Conservation (phyloP, 1,284 basidiomycete species). For the Tilletia setariae region DNA sequence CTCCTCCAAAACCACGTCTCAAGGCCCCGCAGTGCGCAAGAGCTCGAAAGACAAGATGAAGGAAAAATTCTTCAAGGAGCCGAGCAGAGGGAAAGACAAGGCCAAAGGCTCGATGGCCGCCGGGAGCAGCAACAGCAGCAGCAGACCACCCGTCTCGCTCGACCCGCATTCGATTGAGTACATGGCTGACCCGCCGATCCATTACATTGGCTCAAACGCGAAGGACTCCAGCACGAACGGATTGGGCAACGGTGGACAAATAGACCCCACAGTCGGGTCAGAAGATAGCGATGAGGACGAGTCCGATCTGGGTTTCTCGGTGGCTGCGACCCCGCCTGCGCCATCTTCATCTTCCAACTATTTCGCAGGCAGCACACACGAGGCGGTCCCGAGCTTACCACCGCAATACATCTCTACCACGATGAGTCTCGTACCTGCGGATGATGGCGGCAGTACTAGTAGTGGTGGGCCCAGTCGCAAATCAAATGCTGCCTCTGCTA, state of each 20-base stretch:
- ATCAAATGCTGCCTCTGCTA: slow-evolving; percentile 34
- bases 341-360: background rate
- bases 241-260: background rate
- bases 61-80: background rate
- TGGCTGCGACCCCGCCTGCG: slow-evolving; percentile 15
- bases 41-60: slow-evolving; percentile 2
- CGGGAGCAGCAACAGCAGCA: background rate
- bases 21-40: background rate
- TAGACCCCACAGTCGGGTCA: background rate
- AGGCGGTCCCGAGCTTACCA: slow-evolving; percentile 12
- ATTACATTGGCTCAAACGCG: background rate
- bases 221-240: background rate
- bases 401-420: background rate
- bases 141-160: background rate
- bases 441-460: slow-evolving; percentile 26
- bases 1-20: background rate
- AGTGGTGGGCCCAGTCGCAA: background rate
- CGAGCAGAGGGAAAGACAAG: background rate
- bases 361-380: slow-evolving; percentile 14
- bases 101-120: background rate
- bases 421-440: slow-evolving; percentile 26
- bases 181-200: background rate
- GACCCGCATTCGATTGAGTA: background rate
- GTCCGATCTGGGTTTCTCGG: slow-evolving; percentile 19
- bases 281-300: slow-evolving; percentile 1